Base-by-base conservation (phyloP, 805 yeast genomes). In the Geotrichum ghanense region DNA sequence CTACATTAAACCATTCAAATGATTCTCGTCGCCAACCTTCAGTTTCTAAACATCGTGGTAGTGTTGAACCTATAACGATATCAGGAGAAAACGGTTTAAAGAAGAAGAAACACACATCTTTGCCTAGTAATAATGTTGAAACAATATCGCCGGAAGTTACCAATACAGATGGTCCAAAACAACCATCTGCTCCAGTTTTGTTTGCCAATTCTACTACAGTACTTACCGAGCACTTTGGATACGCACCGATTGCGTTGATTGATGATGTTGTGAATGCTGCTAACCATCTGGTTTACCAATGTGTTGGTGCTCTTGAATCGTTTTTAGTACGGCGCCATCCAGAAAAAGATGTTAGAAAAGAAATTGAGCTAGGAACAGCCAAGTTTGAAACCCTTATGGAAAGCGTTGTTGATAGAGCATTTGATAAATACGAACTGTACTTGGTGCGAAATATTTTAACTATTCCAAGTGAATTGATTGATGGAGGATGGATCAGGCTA, bases 181-280 rank as follows among this genome's bases (percentile, higher is more conserved):
- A n/a, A n/a, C n/a, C n/a, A n/a, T n/a, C n/a, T n/a, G n/a, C n/a
- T n/a, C n/a, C n/a, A n/a, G n/a, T n/a, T n/a, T n/a, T n/a, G 16
- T 31, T 31, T 12, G 37, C 37, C 4, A 31, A 31, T n/a, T 57
- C 75, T 1, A 72, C 75, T 6, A 70, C 74, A 40, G 55, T 87
- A 16, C 69, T 89, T 44, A 83, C 95, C 1, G 96, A 88, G 63
- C 95, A 88, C 59, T 66, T 89, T 27, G 95, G 85, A 27, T 85
- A 75, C 56, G 83, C 92, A 5, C 95, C 96, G 0, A 73, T 87
- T 7, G 76, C 89, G 0, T 66, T 88, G 12, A 73, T 89, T 3
- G 97, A 89, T 56, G 95, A 86, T 56, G 81, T 89, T 10, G 85
- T 88, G 54, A 87, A 88, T 62, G 84, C 87, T 1, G 92, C 86